Base-by-base conservation (phyloP, 192 early-diverging fungal species). In the Coemansia sp. region DNA sequence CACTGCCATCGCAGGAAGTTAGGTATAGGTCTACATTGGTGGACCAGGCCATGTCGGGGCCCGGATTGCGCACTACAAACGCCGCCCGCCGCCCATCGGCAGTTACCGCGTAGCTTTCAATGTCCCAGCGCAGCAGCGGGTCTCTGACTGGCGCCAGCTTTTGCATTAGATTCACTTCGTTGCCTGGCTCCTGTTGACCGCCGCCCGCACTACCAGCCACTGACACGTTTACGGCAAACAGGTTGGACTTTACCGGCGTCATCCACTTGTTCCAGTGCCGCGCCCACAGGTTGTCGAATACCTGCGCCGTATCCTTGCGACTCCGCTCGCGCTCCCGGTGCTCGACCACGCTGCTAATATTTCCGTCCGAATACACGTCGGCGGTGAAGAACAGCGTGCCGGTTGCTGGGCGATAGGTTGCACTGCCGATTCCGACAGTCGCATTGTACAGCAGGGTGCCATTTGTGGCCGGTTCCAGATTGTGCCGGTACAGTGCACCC, bases 201-300 rank as follows among this genome's bases (percentile, higher is more conserved):
- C 62, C 43, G 20, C 42, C 32, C 20, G 67, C n/a, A n/a, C n/a
- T n/a, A n/a, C n/a, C 42, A 6, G 20, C 26, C 52, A 82, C 60
- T 12, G 60, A 42, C 28, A 48, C 21, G 12, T 62, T 59, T 14
- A 77, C 67, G 0, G 71, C 51, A 67, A 87, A 85, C 34, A 87
- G 62, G 17, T 79, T 80, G 43, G 82, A 70, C 50, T 82, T 83
- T 64, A 83, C 76, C 23, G 75, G 61, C 15, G 75, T 62, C 36
- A 77, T 68, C 62, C 80, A 86, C 14, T 69, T 62, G 64, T 91
- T 83, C 89, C 89, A 91, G 60, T 89, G 87, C 22, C 89, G 79
- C 15, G 87, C 83, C 83, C 85, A 87, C 40, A 91, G 68, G 12
- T 83, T 60, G 52, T 88, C 83, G 60, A 70, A 87, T 9, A 74